Percentiles rank a stretch among this genome's conserved stretches.
These are phyloP conservation scores for Talaromyces adpressus DNA, from an alignment of 495 filamentous ascomycete species.

Conservation along the genomic window DNA sequence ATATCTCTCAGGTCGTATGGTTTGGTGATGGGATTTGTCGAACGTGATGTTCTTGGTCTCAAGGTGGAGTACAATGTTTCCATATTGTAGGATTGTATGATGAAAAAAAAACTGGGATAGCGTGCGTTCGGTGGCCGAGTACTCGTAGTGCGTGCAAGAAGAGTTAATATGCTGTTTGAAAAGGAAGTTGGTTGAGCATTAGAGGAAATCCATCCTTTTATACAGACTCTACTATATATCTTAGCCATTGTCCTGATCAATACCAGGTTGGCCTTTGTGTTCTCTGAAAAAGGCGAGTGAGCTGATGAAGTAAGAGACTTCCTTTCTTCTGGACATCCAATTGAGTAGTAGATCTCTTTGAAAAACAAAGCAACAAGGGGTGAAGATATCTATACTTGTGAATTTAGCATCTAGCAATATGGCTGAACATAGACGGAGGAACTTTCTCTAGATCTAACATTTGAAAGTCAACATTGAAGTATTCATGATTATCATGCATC, in stretches of 20 bases:
- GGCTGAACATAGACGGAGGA: too few species aligned
- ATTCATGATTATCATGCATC: too few species aligned
- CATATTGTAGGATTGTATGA: background rate
- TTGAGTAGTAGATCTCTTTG: too few species aligned
- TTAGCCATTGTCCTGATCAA: background rate
- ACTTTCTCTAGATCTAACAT: too few species aligned
- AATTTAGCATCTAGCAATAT: too few species aligned
- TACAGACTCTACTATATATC: background rate
- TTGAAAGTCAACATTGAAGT: too few species aligned
- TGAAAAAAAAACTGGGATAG: background rate
- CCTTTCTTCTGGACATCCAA: too few species aligned
- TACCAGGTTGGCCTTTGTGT: background rate
- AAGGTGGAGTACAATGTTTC: background rate
- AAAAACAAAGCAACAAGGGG: too few species aligned
- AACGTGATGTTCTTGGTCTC: background rate
- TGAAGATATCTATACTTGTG: too few species aligned
- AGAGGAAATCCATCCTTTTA: background rate
- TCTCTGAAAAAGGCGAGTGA: background rate
- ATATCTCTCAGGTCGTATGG: background rate
- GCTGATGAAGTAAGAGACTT: too few species aligned
- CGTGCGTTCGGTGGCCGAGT: background rate
- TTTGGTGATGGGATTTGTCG: background rate
- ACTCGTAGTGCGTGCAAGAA: background rate
- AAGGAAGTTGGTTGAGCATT: background rate
- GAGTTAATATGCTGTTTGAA: background rate